Percentiles rank a stretch among this genome's conserved stretches.
Conservation (phyloP, 2,329 filamentous ascomycete species). For the Alternaria triticina region DNA sequence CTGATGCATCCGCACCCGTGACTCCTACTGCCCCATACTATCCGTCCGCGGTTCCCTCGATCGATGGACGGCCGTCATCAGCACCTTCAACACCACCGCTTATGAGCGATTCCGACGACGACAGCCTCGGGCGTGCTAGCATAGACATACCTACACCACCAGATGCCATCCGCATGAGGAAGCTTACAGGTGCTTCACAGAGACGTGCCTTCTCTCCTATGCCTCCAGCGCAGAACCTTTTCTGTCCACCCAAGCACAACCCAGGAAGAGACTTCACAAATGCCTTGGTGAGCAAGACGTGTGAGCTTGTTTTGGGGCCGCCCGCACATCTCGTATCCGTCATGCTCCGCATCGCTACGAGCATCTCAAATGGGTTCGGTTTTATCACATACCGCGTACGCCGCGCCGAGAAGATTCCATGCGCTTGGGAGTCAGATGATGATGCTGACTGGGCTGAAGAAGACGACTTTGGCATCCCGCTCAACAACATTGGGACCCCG, state of each 20-base stretch:
- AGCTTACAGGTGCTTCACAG: conserved; percentile 61
- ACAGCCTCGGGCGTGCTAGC: conserved; percentile 48
- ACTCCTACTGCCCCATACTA: conserved; percentile 33
- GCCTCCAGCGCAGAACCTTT: conserved; percentile 70
- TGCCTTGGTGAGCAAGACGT: conserved; percentile 77
- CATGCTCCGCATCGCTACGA: conserved; percentile 81
- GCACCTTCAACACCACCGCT: conserved; percentile 55
- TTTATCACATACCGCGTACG: conserved; percentile 44
- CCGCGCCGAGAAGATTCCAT: conserved; percentile 42
- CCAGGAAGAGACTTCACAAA: conserved; percentile 50
- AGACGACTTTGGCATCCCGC: conserved; percentile 63
- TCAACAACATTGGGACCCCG: conserved; percentile 41
- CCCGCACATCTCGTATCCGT: conserved; percentile 78
- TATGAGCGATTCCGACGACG: conserved; percentile 53
- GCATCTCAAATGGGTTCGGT: conserved; percentile 63
- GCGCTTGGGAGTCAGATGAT: conserved; percentile 67
- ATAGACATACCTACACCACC: conserved; percentile 51
- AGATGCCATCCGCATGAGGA: conserved; percentile 45
- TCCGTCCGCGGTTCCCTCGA: conserved; percentile 22
- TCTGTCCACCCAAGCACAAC: conserved; percentile 58
- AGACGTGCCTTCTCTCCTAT: conserved; percentile 70
- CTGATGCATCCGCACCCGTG: conserved; percentile 20
- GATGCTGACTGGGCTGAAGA: conserved; percentile 58
- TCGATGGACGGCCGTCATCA: conserved; percentile 34
- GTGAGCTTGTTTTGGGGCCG: conserved; percentile 78